Conservation (phyloP, 2,329 filamentous ascomycete genomes). For the Sarocladium strictum region DNA sequence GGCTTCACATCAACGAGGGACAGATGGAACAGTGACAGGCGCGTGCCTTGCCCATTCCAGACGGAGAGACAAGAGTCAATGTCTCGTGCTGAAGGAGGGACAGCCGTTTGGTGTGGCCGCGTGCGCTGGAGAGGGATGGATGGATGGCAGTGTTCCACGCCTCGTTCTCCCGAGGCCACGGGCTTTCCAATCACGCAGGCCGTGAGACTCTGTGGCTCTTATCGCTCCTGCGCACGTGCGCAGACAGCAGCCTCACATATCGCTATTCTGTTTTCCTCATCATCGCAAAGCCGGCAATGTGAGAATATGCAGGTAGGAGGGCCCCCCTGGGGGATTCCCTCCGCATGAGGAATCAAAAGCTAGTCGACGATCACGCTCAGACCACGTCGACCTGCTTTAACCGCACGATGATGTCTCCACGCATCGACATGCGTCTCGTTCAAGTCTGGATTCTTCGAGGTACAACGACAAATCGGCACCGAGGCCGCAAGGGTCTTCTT, state of each 20-base stretch:
- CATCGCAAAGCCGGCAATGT: too few relatives aligned
- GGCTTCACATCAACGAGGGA: not conserved
- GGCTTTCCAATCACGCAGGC: too few relatives aligned
- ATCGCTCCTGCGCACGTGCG: not conserved
- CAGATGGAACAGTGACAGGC: not conserved
- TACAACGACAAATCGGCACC: too few relatives aligned
- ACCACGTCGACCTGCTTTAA: not conserved
- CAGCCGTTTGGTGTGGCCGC: not conserved
- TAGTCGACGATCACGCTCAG: conserved; percentile 9
- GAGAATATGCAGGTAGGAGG: not conserved
- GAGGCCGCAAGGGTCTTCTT: too few relatives aligned
- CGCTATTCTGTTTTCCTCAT: too few relatives aligned
- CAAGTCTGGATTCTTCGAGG: not conserved
- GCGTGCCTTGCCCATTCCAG: too few relatives aligned
- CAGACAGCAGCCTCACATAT: not conserved
- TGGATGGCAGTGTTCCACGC: not conserved
- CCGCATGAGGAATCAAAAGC: conserved; percentile 7
- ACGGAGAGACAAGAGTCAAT: not conserved
- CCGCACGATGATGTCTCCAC: not conserved
- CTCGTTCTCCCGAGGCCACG: too few relatives aligned
- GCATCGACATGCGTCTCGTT: not conserved
- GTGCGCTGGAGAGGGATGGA: not conserved
- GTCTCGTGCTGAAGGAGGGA: not conserved
- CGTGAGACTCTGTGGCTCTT: too few relatives aligned
- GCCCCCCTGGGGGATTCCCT: not conserved